Evolutionary conservation across 2,329 filamentous ascomycete species (phyloP).

Genomic region (Cladosporium velox): DNA sequence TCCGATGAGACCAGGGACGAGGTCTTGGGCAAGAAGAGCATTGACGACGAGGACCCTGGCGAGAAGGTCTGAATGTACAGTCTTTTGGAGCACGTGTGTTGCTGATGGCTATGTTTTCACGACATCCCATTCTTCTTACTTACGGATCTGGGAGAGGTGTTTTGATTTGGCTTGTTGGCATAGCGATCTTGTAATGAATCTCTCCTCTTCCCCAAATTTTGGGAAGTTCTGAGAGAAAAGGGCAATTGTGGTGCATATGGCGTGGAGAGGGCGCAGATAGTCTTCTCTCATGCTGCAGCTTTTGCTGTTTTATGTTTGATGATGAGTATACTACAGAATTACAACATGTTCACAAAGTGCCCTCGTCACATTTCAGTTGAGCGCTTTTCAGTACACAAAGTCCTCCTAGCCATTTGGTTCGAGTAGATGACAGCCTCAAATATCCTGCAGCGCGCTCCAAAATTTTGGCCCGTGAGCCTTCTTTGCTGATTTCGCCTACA

Average conservation of each 20-base stretch:
- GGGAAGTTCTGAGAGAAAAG: neutral
- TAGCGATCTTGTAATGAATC: neutral
- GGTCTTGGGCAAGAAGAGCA: slow-evolving; percentile 47
- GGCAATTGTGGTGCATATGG: neutral
- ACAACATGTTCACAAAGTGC: neutral
- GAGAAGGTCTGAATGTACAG: slow-evolving; percentile 24
- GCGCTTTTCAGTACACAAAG: too few relatives aligned
- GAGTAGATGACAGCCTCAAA: too few relatives aligned
- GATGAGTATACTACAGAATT: neutral
- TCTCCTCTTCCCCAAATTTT: neutral
- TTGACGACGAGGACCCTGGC: slow-evolving; percentile 1
- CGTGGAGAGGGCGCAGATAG: neutral
- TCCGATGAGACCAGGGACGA: slow-evolving; percentile 80
- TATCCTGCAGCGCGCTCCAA: too few relatives aligned
- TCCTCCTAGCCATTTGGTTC: too few relatives aligned
- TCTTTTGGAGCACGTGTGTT: neutral
- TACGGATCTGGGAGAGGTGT: neutral
- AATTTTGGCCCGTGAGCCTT: too few relatives aligned
- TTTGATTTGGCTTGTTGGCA: neutral
- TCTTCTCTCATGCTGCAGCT: slow-evolving; percentile 3
- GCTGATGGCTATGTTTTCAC: neutral
- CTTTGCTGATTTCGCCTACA: too few relatives aligned
- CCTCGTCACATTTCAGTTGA: too few relatives aligned
- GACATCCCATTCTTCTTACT: neutral
- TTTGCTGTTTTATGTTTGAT: neutral